Evolutionary conservation across 2,329 filamentous ascomycete genomes (phyloP).

Genomic region (Aspergillus udagawae): DNA sequence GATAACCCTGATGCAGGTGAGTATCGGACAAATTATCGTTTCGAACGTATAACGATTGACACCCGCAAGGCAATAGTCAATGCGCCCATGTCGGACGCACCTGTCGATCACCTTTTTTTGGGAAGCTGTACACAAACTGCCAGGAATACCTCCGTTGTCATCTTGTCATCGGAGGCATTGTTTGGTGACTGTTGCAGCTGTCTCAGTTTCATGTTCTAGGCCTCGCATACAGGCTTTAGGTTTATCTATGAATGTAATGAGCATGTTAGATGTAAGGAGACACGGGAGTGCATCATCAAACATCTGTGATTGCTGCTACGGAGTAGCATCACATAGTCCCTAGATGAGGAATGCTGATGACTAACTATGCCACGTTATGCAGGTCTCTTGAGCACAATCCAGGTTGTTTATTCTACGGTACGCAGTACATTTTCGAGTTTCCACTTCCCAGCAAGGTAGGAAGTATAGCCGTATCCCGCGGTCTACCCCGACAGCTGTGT

Average conservation of each 20-base stretch:
- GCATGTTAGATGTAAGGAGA: background rate
- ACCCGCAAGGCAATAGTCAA: background rate
- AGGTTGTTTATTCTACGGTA: background rate
- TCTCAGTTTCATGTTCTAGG: background rate
- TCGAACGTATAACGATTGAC: background rate
- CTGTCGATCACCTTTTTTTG: background rate
- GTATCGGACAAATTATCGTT: background rate
- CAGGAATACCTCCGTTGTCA: too few species aligned
- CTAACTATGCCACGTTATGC: background rate
- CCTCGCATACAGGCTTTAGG: background rate
- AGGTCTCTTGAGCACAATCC: background rate
- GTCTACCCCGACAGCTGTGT: background rate
- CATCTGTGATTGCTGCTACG: too few species aligned
- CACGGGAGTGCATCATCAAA: background rate
- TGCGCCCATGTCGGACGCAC: background rate
- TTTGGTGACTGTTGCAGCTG: background rate
- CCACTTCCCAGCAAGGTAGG: too few species aligned
- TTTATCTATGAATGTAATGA: background rate
- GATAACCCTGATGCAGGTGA: background rate
- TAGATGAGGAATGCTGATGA: background rate
- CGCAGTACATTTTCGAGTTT: too few species aligned
- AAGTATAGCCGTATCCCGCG: background rate
- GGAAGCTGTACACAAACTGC: background rate
- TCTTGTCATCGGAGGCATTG: background rate
- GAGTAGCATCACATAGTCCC: too few species aligned